Evolutionary conservation across 1,139 yeast genomes (phyloP).

Genomic region (Lizanozyma gosingica): DNA sequence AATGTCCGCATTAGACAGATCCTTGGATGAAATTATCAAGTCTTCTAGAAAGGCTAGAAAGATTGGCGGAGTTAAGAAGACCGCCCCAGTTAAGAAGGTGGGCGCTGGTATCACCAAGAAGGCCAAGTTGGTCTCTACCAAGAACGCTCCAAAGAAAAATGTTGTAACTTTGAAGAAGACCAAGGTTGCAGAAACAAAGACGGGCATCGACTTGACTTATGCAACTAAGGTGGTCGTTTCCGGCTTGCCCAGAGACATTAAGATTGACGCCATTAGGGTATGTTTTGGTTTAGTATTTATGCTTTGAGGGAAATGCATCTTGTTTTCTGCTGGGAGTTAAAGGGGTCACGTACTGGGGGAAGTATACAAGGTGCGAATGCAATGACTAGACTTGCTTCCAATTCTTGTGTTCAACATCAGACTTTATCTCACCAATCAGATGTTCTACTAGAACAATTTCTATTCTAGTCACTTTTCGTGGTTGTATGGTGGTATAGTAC

Average conservation of each 20-base stretch:
- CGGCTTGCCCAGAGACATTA: constrained; percentile 73
- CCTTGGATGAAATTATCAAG: constrained; percentile 91
- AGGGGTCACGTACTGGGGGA: not conserved
- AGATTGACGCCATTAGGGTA: constrained; percentile 74
- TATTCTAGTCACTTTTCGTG: too few species aligned
- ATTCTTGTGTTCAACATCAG: not conserved
- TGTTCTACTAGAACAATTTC: too few species aligned
- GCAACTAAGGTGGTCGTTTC: constrained; percentile 72
- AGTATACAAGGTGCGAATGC: not conserved
- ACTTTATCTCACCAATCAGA: not conserved
- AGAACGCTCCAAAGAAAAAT: constrained; percentile 14
- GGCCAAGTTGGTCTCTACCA: constrained; percentile 29
- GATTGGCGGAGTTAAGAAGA: constrained; percentile 10
- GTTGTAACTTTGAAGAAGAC: constrained; percentile 22
- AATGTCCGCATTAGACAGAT: constrained; percentile 70
- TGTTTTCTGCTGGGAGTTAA: not conserved
- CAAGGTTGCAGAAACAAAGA: constrained; percentile 14
- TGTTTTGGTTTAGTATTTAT: constrained; percentile 32
- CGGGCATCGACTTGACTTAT: constrained; percentile 40
- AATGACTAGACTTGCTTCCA: not conserved
- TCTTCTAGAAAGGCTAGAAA: constrained; percentile 31
- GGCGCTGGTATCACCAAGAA: constrained; percentile 14
- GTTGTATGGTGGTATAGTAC: too few species aligned
- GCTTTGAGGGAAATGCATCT: too few species aligned
- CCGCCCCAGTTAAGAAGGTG: constrained; percentile 5